Evolutionary conservation across 148 eudicot genomes (phyloP).

Genomic region (Chenopodium suecicum): DNA sequence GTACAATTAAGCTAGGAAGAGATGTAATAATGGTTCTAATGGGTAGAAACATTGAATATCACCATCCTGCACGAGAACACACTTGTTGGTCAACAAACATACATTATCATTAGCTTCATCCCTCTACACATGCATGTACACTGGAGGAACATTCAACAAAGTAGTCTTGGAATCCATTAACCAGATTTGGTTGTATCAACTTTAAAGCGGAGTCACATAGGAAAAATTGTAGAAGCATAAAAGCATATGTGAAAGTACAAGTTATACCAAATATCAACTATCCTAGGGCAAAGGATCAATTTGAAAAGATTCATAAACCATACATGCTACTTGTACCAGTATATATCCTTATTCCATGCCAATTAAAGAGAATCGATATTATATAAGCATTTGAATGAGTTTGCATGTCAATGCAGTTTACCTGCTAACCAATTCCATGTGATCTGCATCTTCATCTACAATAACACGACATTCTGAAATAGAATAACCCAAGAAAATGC

Average conservation of each 20-base stretch:
- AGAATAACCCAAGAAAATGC: neutral
- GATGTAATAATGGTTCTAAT: no score
- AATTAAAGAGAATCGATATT: neutral
- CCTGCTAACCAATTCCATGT: neutral
- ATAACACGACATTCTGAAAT: neutral
- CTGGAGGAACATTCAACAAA: neutral
- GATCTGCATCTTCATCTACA: neutral
- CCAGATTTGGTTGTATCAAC: neutral
- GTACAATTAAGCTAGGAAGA: neutral
- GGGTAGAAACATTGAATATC: neutral
- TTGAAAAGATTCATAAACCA: neutral
- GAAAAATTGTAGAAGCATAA: no score
- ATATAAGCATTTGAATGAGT: neutral
- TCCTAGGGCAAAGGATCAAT: slow-evolving; percentile 1
- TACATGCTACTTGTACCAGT: neutral
- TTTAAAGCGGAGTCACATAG: no score
- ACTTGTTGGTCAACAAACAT: neutral
- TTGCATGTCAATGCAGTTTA: neutral
- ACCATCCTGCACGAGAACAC: neutral
- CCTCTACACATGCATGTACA: neutral
- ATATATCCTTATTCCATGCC: neutral
- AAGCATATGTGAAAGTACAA: neutral
- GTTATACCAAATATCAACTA: neutral
- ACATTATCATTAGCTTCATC: neutral
- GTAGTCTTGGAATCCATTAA: neutral